These are phyloP conservation scores for Nigrograna mackinnonii DNA, from an alignment of 2,329 filamentous ascomycete species.

Conservation along the genomic window DNA sequence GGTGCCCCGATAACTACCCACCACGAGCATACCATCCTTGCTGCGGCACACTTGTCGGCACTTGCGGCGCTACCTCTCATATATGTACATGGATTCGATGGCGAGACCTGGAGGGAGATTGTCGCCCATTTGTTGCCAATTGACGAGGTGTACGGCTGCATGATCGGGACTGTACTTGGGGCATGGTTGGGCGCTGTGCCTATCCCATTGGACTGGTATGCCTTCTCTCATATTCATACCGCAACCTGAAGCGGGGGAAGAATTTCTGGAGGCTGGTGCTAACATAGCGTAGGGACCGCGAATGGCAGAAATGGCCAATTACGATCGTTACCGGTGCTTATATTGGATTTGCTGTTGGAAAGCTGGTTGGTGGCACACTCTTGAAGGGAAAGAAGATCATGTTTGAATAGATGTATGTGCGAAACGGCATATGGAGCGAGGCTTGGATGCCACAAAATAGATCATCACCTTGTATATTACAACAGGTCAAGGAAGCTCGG, in stretches of 20 bases:
- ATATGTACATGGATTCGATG: conserved; percentile 82
- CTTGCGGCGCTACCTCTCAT: conserved; percentile 79
- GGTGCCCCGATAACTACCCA: conserved; percentile 89
- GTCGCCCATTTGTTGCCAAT: conserved; percentile 72
- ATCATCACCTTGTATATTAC: too few relatives aligned
- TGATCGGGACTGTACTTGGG: conserved; percentile 77
- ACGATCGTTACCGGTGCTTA: conserved; percentile 87
- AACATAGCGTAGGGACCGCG: conserved; percentile 68
- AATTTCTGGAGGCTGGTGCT: conserved; percentile 7
- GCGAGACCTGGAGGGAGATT: conserved; percentile 68
- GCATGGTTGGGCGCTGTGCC: conserved; percentile 94
- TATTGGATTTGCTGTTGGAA: conserved; percentile 74
- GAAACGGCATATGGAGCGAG: too few relatives aligned
- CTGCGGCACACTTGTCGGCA: conserved; percentile 78
- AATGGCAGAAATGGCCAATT: conserved; percentile 98
- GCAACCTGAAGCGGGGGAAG: neutral
- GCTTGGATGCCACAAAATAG: too few relatives aligned
- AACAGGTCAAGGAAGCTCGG: too few relatives aligned
- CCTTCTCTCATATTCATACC: conserved; percentile 11
- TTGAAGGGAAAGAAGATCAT: conserved; percentile 51
- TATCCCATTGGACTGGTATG: conserved; percentile 88
- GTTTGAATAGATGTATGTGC: conserved; percentile 37
- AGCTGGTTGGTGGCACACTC: conserved; percentile 58
- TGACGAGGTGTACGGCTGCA: conserved; percentile 82
- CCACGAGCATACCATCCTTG: conserved; percentile 74